A percentile compares a stretch with the other conserved stretches of the same genome.
These are phyloP conservation scores for Xylaria sp. DNA, from an alignment of 2,329 filamentous ascomycete genomes.

Conservation along the genomic window DNA sequence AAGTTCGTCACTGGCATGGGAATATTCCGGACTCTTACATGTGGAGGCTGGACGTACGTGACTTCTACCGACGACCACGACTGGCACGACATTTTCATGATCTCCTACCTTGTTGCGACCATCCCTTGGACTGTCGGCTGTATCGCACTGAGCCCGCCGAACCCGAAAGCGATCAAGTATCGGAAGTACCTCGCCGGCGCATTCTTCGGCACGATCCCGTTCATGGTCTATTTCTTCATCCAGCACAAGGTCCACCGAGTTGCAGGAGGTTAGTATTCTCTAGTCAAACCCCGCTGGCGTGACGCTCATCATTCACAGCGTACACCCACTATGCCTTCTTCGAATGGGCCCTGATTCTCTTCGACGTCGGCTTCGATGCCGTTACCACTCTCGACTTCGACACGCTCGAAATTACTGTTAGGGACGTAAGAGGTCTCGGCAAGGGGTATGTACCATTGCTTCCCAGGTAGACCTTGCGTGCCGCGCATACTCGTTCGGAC, in stretches of 20 bases:
- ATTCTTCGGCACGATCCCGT: conserved; percentile 90
- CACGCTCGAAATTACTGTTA: conserved; percentile 83
- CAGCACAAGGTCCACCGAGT: conserved; percentile 97
- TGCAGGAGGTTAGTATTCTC: conserved; percentile 72
- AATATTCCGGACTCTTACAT: conserved; percentile 86
- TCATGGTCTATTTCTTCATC: conserved; percentile 95
- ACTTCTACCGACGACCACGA: conserved; percentile 98
- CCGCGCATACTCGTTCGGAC: conserved; percentile 34
- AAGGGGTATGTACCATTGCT: conserved; percentile 99
- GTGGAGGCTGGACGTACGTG: conserved; percentile 97
- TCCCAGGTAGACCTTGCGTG: conserved; percentile 70
- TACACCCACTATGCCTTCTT: conserved; percentile 98
- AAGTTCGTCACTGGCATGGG: conserved; percentile 81
- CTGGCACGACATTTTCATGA: conserved; percentile 99
- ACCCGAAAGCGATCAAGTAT: conserved; percentile 81
- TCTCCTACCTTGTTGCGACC: conserved; percentile 92
- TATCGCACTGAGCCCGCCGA: conserved; percentile 82
- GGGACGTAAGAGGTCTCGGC: conserved; percentile 85
- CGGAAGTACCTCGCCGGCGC: conserved; percentile 79
- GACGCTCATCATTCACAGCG: conserved; percentile 56
- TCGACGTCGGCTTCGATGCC: conserved; percentile 95
- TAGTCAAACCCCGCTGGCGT: neutral
- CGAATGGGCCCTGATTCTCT: conserved; percentile 92
- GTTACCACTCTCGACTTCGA: conserved; percentile 92
- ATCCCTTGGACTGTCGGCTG: conserved; percentile 95